Conservation (phyloP, 2,329 filamentous ascomycete species). For the Hymenoscyphus repandus region DNA sequence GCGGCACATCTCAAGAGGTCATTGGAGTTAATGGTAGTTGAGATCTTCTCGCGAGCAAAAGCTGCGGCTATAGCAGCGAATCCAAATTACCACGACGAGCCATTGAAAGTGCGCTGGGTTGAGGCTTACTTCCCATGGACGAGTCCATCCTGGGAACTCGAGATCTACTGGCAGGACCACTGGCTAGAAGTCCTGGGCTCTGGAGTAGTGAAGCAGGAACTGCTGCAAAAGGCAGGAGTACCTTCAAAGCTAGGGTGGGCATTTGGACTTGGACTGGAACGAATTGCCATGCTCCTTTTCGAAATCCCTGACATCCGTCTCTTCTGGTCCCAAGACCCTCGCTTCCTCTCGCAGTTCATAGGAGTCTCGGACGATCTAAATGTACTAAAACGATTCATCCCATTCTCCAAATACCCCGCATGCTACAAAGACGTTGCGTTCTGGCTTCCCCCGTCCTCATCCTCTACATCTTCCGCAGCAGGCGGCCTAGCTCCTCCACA, state of each 20-base stretch:
- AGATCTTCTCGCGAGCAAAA: conserved; percentile 77
- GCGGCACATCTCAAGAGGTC: conserved; percentile 82
- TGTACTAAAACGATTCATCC: conserved; percentile 60
- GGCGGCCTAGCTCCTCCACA: conserved; percentile 36
- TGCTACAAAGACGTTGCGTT: conserved; percentile 93
- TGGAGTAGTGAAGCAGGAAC: conserved; percentile 78
- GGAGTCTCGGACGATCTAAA: conserved; percentile 49
- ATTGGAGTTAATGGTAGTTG: conserved; percentile 82
- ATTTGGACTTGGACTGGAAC: conserved; percentile 88
- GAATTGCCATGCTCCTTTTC: conserved; percentile 96
- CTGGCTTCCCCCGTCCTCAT: conserved; percentile 64
- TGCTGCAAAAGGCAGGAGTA: conserved; percentile 73
- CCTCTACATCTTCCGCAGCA: conserved; percentile 44
- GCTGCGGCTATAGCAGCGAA: conserved; percentile 52
- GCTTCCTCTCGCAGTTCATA: conserved; percentile 83
- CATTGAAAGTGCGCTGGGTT: conserved; percentile 84
- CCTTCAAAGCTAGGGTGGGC: conserved; percentile 83
- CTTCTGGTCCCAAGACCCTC: conserved; percentile 83
- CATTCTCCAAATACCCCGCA: conserved; percentile 87
- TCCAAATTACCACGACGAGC: conserved; percentile 54
- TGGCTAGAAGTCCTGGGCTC: conserved; percentile 97
- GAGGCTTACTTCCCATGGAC: conserved; percentile 98
- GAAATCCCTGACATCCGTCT: conserved; percentile 93
- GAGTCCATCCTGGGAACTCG: conserved; percentile 89
- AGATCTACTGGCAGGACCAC: conserved; percentile 88